These are phyloP conservation scores for Plasmodium gonderi DNA, from an alignment of 169 alveolate species.

Conservation along the genomic window DNA sequence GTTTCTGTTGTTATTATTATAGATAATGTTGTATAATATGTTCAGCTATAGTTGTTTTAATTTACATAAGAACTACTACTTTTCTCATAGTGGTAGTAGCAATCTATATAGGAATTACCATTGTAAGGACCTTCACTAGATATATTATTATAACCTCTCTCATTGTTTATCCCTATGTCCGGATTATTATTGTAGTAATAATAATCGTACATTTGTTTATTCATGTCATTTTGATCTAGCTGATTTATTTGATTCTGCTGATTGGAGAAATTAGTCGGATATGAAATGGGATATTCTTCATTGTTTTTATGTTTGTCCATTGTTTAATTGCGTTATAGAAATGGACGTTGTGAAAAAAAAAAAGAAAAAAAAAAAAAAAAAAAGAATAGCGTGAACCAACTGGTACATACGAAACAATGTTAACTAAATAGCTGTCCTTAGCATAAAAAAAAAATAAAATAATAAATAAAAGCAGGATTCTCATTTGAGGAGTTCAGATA, in stretches of 20 bases:
- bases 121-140: not conserved
- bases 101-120: not conserved
- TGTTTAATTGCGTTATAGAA: conserved; percentile 5
- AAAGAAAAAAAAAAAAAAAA: not conserved
- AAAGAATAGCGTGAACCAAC: conserved; percentile 3
- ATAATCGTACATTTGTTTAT: conserved; percentile 40
- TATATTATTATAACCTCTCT: conserved; percentile 17
- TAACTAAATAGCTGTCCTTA: not conserved
- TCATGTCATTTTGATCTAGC: conserved; percentile 33
- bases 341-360: conserved; percentile 6
- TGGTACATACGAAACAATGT: not conserved
- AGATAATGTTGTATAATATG: not conserved
- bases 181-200: conserved; percentile 40
- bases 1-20: not conserved
- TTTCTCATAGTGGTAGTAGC: not conserved
- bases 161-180: not conserved
- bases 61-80: not conserved
- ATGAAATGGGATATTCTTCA: conserved; percentile 1
- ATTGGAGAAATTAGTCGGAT: not conserved
- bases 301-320: conserved; percentile 19
- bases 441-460: too few species aligned
- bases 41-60: not conserved
- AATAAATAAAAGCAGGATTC: not conserved
- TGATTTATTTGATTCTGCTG: not conserved
- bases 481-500: not conserved